Conservation (phyloP, 23 red algal species). For the Gracilaria vermiculophylla region DNA sequence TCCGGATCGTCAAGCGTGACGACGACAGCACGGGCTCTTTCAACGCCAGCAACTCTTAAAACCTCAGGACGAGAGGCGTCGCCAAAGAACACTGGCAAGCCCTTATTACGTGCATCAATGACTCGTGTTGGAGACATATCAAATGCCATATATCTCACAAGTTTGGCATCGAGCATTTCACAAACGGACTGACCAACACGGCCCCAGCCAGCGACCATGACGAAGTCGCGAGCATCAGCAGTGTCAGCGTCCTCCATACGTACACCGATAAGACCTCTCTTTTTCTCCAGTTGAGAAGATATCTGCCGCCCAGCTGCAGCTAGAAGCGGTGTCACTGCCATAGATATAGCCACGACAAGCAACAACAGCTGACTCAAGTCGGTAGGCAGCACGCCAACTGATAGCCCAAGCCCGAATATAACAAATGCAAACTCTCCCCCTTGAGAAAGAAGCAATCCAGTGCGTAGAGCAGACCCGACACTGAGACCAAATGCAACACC, state of each 20-base stretch:
- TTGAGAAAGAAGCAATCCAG: slow-evolving; percentile 92
- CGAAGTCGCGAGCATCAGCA: slow-evolving; percentile 89
- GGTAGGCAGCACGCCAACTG: slow-evolving; percentile 76
- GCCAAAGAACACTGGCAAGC: slow-evolving; percentile 96
- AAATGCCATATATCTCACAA: slow-evolving; percentile 95
- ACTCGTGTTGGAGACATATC: slow-evolving; percentile 95
- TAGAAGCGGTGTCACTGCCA: slow-evolving; percentile 93
- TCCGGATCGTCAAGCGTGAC: slow-evolving; percentile 94
- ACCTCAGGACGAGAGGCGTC: slow-evolving; percentile 95
- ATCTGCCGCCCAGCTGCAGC: slow-evolving; percentile 71
- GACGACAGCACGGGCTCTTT: slow-evolving; percentile 84
- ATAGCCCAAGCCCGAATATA: slow-evolving; percentile 82
- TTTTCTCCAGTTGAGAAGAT: slow-evolving; percentile 65
- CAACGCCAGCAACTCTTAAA: slow-evolving; percentile 83
- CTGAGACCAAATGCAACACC: slow-evolving; percentile 77
- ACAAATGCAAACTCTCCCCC: slow-evolving; percentile 99
- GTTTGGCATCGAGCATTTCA: slow-evolving; percentile 91
- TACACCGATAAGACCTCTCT: slow-evolving; percentile 89
- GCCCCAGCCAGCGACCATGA: slow-evolving; percentile 97
- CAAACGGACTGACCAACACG: slow-evolving; percentile 96
- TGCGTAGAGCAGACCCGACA: slow-evolving; percentile 80
- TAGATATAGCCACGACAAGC: slow-evolving; percentile 87
- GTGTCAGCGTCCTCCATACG: slow-evolving; percentile 87
- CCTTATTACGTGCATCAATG: slow-evolving; percentile 86
- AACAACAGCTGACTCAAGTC: slow-evolving; percentile 80